Evolutionary conservation across 495 filamentous ascomycete species (phyloP), one percentile per base, ranked within the genome.

Genomic region (Penicillium mononematosum): DNA sequence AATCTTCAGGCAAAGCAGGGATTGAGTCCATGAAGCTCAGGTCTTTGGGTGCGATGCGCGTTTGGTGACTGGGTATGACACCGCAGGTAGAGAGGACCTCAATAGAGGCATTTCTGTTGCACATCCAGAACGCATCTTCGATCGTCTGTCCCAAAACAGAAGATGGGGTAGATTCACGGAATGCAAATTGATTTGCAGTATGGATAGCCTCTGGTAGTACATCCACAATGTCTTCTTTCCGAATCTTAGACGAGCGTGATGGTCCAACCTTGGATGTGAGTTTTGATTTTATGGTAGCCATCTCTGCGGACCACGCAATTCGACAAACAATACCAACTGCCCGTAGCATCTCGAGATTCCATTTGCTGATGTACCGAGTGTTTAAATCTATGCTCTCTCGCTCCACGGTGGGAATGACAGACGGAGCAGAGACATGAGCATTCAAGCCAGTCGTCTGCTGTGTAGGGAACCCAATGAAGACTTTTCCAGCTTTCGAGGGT

Each of bases 391-490:
- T 96, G 49, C 88, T 91, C 70, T 99, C 95, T 53, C 95, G 84
- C 75, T 99, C 95, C n/a, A 98, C 95, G 0, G 95, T 99, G 3
- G 95, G 95, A 59, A 99, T 98, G 39, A 98, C 87, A 16, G 93
- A 96, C 7, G 92, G 92, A 1, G 95, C 95, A n/a, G 92, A 96
- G n/a, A 99, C 88, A 73, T 99, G 95, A 62, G 91, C 89, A 32
- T 91, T 89, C 12, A 92, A 85, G 25, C 92, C 92, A 3, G 95
- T 99, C 1, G 95, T 99, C 73, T 99, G 95, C 45, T 89, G 89
- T 4, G 95, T 99, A 24, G 94, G 93, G 69, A 98, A 98, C 2
- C 95, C 95, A 63, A 99, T 99, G 67, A 97, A 99, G 32, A 99
- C 86, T 50, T 88, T 83, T 24, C 95, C 95, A 44, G 86, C 84